Conservation (phyloP, 2,329 filamentous ascomycete genomes). For the Alternaria incomplexa region DNA sequence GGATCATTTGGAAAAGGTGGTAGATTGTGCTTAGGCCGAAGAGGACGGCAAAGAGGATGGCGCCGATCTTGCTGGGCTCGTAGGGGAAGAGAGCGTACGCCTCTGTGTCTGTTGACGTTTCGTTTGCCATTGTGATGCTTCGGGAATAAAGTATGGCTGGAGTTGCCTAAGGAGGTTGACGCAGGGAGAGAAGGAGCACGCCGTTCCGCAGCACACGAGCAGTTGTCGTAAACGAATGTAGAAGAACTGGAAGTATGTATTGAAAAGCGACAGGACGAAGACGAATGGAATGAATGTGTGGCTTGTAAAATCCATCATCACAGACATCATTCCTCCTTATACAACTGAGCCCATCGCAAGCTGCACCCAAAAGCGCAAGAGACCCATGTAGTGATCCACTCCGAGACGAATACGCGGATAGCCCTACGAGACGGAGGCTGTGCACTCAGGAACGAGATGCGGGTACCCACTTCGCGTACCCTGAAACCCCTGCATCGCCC, state of each 20-base stretch:
- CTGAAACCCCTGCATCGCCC: neutral
- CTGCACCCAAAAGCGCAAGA: neutral
- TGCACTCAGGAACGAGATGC: neutral
- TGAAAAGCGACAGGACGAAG: neutral
- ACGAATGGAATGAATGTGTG: neutral
- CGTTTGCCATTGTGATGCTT: constrained; percentile 13
- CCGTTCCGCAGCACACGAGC: neutral
- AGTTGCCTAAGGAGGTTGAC: neutral
- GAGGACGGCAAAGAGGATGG: constrained; percentile 15
- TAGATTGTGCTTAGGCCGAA: constrained; percentile 25
- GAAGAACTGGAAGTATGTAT: neutral
- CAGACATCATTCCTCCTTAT: neutral
- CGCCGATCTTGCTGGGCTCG: constrained; percentile 15
- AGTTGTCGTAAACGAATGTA: neutral
- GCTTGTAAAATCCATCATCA: neutral
- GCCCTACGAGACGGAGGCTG: neutral
- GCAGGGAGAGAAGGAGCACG: neutral
- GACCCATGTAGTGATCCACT: neutral
- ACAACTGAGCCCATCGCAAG: neutral
- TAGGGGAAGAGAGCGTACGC: constrained; percentile 19
- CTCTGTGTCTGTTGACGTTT: constrained; percentile 1
- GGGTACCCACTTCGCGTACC: neutral
- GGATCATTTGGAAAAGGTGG: constrained; percentile 25
- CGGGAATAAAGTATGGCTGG: neutral
- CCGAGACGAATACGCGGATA: neutral